Evolutionary conservation across 305 asterid species (phyloP).

Genomic region (Nicotiana rustica): DNA sequence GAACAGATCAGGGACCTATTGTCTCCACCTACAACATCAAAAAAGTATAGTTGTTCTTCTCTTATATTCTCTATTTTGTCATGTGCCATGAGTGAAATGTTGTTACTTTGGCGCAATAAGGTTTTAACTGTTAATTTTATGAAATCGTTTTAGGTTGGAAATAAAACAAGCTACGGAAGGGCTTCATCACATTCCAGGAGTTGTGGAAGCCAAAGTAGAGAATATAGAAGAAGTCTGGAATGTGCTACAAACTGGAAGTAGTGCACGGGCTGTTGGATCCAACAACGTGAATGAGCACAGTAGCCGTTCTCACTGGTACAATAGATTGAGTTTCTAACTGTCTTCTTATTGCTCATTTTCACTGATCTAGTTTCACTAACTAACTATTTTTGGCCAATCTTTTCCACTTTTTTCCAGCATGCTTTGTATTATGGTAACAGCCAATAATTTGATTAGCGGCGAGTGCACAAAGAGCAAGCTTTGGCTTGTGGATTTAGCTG

Average conservation of each 20-base stretch:
- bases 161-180: constrained; percentile 98
- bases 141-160: constrained; percentile 70
- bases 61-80: constrained; percentile 22
- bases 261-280: constrained; percentile 93
- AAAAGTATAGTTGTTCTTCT: constrained; percentile 61
- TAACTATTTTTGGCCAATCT: neutral
- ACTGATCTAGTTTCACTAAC: neutral
- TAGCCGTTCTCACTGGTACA: constrained; percentile 98
- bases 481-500: constrained; percentile 99
- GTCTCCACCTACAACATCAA: constrained; percentile 71
- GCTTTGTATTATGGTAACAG: constrained; percentile 87
- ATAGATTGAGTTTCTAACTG: neutral
- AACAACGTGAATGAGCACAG: constrained; percentile 97
- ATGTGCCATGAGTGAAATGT: neutral
- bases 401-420: constrained; percentile 57
- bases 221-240: constrained; percentile 83
- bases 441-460: constrained; percentile 74
- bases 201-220: constrained; percentile 88
- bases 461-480: constrained; percentile 96
- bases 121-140: neutral
- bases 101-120: constrained; percentile 4
- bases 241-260: constrained; percentile 93
- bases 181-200: constrained; percentile 86
- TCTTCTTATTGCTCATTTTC: neutral
- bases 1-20: constrained; percentile 94